A percentile compares a stretch with the other conserved stretches of the same genome.
phyloP scores from a whole-genome alignment of 805 yeast genomes.

The Zygotorulaspora danielsina region DNA sequence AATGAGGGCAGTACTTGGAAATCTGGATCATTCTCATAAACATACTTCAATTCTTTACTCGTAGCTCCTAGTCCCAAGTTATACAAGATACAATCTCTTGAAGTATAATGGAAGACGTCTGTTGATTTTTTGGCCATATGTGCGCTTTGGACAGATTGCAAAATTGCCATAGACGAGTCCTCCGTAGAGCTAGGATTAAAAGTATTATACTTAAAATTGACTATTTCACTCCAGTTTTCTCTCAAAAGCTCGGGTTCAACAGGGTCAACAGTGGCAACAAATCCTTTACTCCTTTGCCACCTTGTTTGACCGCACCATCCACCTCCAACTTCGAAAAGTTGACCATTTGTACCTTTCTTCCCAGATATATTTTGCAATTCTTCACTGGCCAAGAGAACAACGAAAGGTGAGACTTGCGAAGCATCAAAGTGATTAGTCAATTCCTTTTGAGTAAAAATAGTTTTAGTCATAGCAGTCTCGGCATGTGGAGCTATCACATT shows the following conservation, averaged over 20 bases:
- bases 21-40: slow-evolving; percentile 68
- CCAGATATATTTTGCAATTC: slow-evolving; percentile 43
- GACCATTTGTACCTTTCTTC: slow-evolving; percentile 55
- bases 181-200: slow-evolving; percentile 51
- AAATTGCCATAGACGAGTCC: slow-evolving; percentile 76
- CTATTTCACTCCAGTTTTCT: slow-evolving; percentile 61
- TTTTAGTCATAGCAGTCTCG: slow-evolving; percentile 93
- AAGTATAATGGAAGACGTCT: slow-evolving; percentile 51
- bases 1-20: slow-evolving; percentile 86
- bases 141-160: slow-evolving; percentile 52
- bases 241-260: slow-evolving; percentile 64
- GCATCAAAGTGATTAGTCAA: slow-evolving; percentile 74
- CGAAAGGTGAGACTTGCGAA: slow-evolving; percentile 83
- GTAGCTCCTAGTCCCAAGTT: slow-evolving; percentile 87
- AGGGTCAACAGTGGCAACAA: slow-evolving; percentile 45
- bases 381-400: slow-evolving; percentile 74
- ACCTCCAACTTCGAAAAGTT: slow-evolving; percentile 87
- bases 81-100: slow-evolving; percentile 73
- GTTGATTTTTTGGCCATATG: slow-evolving; percentile 36
- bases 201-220: slow-evolving; percentile 58
- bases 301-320: slow-evolving; percentile 95
- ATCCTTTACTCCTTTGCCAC: slow-evolving; percentile 92
- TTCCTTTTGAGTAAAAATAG: slow-evolving; percentile 76
- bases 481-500: slow-evolving; percentile 96
- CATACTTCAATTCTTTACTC: slow-evolving; percentile 69